A percentile compares a stretch with the other conserved stretches of the same genome.
phyloP scores from a whole-genome alignment of 1,284 basidiomycete genomes.

The Trichosporon faecale region DNA sequence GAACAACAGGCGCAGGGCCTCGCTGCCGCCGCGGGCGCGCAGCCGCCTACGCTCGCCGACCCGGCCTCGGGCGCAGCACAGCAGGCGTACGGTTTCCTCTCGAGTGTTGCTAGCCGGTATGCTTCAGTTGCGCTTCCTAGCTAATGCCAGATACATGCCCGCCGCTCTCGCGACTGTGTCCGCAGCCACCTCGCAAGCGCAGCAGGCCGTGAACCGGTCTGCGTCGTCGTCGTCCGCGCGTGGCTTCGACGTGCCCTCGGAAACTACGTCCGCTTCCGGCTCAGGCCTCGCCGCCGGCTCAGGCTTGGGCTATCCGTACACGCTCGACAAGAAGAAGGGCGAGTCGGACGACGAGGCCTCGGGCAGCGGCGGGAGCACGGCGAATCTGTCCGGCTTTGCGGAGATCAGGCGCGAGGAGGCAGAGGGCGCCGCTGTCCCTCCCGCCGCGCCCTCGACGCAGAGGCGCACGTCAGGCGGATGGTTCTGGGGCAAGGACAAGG shows the following conservation, averaged over 20 bases:
- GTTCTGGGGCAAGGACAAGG: constrained; percentile 21
- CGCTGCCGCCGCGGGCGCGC: constrained; percentile 16
- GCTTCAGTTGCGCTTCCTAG: constrained; percentile 16
- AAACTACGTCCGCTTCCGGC: not conserved
- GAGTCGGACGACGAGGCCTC: constrained; percentile 13
- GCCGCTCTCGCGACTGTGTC: constrained; percentile 41
- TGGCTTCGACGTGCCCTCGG: constrained; percentile 19
- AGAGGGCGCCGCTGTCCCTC: constrained; percentile 21
- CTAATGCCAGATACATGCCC: constrained; percentile 40
- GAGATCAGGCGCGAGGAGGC: constrained; percentile 45
- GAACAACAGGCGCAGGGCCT: constrained; percentile 17
- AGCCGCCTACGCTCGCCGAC: constrained; percentile 47
- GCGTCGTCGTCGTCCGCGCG: constrained; percentile 8
- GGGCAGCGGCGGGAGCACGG: constrained; percentile 19
- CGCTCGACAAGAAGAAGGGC: not conserved
- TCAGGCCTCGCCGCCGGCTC: not conserved
- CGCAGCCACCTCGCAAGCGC: constrained; percentile 30
- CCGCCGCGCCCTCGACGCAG: too few relatives aligned
- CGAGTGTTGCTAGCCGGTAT: constrained; percentile 43
- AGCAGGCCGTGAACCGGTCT: constrained; percentile 1
- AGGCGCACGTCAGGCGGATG: constrained; percentile 9
- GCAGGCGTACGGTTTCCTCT: constrained; percentile 39
- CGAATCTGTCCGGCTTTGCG: constrained; percentile 29
- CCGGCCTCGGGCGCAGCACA: constrained; percentile 47
- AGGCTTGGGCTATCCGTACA: not conserved